A percentile compares a stretch with the other conserved stretches of the same genome.
These are phyloP conservation scores for Agarophyton chilense DNA, from an alignment of 23 red algal species.

Conservation along the genomic window DNA sequence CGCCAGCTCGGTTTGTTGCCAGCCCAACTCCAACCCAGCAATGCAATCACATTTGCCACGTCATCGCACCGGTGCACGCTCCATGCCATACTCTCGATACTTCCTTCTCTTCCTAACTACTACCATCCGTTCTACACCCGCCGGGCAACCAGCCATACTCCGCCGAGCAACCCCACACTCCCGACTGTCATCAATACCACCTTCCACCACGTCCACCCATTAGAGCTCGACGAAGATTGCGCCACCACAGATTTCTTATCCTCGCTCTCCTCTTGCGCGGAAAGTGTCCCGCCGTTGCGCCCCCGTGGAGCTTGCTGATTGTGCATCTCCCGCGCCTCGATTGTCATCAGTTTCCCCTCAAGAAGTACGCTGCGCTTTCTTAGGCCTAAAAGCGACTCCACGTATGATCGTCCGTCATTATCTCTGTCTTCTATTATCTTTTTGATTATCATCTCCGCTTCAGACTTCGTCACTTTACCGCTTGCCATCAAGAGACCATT, in stretches of 20 bases:
- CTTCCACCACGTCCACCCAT: slow-evolving; percentile 23
- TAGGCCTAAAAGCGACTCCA: neutral
- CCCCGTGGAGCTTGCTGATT: too few species aligned
- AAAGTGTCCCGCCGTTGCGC: neutral
- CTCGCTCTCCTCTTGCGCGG: neutral
- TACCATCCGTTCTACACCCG: too few species aligned
- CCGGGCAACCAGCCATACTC: neutral
- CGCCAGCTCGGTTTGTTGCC: too few species aligned
- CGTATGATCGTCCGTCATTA: slow-evolving; percentile 10
- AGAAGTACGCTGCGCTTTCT: neutral
- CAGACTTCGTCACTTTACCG: neutral
- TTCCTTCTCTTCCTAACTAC: too few species aligned
- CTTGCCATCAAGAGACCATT: neutral
- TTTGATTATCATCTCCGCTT: slow-evolving; percentile 5
- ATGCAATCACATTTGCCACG: too few species aligned
- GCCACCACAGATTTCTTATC: neutral
- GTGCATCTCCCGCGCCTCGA: neutral
- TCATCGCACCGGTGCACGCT: neutral
- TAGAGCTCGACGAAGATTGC: neutral
- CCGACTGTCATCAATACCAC: neutral
- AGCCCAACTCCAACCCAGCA: too few species aligned
- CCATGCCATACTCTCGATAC: too few species aligned
- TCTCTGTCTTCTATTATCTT: neutral
- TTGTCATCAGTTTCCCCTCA: neutral
- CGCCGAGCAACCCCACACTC: neutral